Percentiles rank a stretch among this genome's conserved stretches.
phyloP scores from a whole-genome alignment of 2,329 filamentous ascomycete genomes.

The Alternaria brassicicola region DNA sequence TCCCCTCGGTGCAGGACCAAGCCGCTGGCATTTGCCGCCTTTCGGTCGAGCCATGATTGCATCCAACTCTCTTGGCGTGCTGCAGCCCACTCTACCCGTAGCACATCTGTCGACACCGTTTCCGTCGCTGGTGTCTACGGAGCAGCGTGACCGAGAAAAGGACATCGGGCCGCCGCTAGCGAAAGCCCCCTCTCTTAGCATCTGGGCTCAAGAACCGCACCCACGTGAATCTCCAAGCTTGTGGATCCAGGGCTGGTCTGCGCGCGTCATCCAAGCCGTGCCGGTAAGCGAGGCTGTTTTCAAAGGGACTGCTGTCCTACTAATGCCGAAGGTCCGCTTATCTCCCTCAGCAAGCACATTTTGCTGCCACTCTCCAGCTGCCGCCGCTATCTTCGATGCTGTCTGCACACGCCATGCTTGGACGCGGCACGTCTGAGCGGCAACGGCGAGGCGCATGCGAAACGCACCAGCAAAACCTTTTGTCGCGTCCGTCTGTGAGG shows the following conservation, averaged over 20 bases:
- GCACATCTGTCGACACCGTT: constrained; percentile 30
- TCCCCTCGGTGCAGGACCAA: constrained; percentile 38
- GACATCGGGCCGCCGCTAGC: constrained; percentile 34
- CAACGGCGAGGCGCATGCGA: constrained; percentile 22
- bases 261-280: constrained; percentile 42
- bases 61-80: constrained; percentile 14
- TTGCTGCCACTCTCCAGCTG: background rate
- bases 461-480: constrained; percentile 22
- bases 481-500: constrained; percentile 4
- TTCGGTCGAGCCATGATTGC: constrained; percentile 21
- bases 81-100: constrained; percentile 22
- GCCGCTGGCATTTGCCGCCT: constrained; percentile 33
- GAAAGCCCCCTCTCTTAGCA: constrained; percentile 33
- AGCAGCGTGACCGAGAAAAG: constrained; percentile 31
- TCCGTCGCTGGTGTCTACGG: constrained; percentile 25
- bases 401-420: background rate
- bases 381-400: background rate
- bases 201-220: constrained; percentile 33
- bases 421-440: constrained; percentile 6
- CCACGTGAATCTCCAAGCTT: constrained; percentile 43
- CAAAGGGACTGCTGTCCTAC: constrained; percentile 7
- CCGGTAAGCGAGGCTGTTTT: constrained; percentile 33
- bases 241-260: constrained; percentile 39
- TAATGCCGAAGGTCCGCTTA: constrained; percentile 12
- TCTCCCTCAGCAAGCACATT: background rate